Evolutionary conservation across 805 yeast species (phyloP).

Genomic region (Metschnikowia borealis): DNA sequence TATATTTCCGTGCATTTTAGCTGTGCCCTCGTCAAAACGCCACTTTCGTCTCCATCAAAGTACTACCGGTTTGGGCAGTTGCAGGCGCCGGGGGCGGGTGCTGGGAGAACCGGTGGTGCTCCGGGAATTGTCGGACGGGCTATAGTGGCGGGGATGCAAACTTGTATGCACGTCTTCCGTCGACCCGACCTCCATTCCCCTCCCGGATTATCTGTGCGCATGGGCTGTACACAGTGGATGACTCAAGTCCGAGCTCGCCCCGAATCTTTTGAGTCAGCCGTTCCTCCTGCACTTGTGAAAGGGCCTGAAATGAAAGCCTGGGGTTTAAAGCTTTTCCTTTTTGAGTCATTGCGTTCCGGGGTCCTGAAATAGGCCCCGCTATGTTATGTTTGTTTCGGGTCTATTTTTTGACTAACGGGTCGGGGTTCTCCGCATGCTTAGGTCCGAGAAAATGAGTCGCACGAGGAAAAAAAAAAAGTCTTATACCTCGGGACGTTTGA

Average conservation of each 20-base stretch:
- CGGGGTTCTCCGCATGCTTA: not conserved
- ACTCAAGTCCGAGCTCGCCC: constrained; percentile 19
- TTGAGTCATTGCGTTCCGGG: too few relatives aligned
- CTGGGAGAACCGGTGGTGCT: not conserved
- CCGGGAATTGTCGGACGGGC: constrained; percentile 8
- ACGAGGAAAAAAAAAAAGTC: not conserved
- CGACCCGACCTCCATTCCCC: constrained; percentile 6
- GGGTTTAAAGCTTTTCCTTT: too few relatives aligned
- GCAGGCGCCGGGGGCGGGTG: too few relatives aligned
- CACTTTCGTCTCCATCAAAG: too few relatives aligned
- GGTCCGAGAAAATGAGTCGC: not conserved
- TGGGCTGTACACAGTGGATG: constrained; percentile 10
- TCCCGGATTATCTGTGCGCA: constrained; percentile 3
- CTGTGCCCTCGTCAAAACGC: too few relatives aligned
- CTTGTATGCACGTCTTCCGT: constrained; percentile 9
- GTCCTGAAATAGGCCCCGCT: not conserved
- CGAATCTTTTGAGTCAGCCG: constrained; percentile 13
- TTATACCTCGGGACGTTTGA: not conserved
- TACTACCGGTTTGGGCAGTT: too few relatives aligned
- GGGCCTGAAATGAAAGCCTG: too few relatives aligned
- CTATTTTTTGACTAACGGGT: not conserved
- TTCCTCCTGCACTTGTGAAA: not conserved
- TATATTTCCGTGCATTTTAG: too few relatives aligned
- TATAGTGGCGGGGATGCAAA: constrained; percentile 5
- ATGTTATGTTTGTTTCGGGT: not conserved